Conservation (phyloP, 148 eudicot genomes). For the Amaranthus cruentus region DNA sequence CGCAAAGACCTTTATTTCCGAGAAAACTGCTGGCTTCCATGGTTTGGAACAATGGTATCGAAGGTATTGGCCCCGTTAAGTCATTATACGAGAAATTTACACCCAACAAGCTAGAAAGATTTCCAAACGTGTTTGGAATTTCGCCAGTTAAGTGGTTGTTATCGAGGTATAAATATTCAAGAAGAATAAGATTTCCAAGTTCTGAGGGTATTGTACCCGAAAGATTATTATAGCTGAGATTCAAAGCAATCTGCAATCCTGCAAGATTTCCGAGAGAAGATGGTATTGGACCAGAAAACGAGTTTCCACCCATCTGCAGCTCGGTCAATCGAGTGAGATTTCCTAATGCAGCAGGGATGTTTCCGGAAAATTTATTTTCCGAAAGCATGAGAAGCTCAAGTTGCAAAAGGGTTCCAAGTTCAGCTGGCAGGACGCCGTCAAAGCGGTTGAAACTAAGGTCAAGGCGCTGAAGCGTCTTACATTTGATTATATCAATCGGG, state of each 20-base stretch:
- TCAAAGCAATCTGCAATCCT: conserved; percentile 76
- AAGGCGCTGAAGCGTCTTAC: conserved; percentile 86
- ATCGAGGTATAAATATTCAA: conserved; percentile 69
- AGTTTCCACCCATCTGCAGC: conserved; percentile 88
- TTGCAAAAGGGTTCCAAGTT: conserved; percentile 66
- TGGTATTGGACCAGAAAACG: conserved; percentile 69
- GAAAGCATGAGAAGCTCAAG: conserved; percentile 84
- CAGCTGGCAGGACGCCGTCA: conserved; percentile 46
- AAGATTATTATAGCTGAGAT: conserved; percentile 76
- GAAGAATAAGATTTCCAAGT: conserved; percentile 72
- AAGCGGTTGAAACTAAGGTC: conserved; percentile 79
- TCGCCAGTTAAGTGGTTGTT: conserved; percentile 79
- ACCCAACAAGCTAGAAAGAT: conserved; percentile 71
- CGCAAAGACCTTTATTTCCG: conserved; percentile 81
- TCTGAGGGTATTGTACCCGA: conserved; percentile 74
- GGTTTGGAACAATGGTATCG: conserved; percentile 54
- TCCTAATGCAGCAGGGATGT: conserved; percentile 65
- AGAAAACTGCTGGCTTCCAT: conserved; percentile 65
- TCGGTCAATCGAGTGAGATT: conserved; percentile 70
- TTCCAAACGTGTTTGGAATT: conserved; percentile 74
- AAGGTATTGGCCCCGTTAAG: conserved; percentile 76
- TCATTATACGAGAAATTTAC: conserved; percentile 82
- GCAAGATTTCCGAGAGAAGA: conserved; percentile 62
- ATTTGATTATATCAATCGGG: conserved; percentile 58
- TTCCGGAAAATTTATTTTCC: conserved; percentile 67